A percentile compares a stretch with the other conserved stretches of the same genome.
Conservation (phyloP, 2,329 filamentous ascomycete species). For the Xylariaceae sp. region DNA sequence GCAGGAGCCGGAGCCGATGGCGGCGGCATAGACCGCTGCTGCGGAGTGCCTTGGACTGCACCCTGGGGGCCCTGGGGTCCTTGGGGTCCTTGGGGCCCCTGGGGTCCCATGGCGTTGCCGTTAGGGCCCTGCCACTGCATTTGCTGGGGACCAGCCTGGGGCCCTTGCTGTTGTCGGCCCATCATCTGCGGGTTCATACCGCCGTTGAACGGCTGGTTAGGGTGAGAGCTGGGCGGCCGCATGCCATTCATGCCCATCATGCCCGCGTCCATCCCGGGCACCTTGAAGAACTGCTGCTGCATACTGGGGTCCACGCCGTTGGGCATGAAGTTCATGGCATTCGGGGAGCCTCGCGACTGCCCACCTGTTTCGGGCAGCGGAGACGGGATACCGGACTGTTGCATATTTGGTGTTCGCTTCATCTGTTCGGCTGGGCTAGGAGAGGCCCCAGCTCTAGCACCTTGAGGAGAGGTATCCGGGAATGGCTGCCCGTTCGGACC, state of each 20-base stretch:
- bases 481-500: constrained; percentile 56
- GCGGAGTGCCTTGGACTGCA: constrained; percentile 60
- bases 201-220: constrained; percentile 41
- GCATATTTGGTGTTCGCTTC: constrained; percentile 72
- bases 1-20: constrained; percentile 50
- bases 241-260: constrained; percentile 56
- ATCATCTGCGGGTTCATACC: constrained; percentile 58
- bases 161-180: constrained; percentile 29
- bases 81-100: constrained; percentile 32
- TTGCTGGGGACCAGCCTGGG: constrained; percentile 32
- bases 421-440: constrained; percentile 73
- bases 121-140: constrained; percentile 42
- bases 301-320: constrained; percentile 56
- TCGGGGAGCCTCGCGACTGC: constrained; percentile 60
- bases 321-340: constrained; percentile 55
- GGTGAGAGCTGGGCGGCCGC: constrained; percentile 63
- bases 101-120: constrained; percentile 35
- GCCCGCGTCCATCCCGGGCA: constrained; percentile 45
- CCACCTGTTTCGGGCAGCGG: constrained; percentile 63
- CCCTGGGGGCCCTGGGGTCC: constrained; percentile 38
- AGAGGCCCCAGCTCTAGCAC: constrained; percentile 60
- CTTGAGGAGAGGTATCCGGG: constrained; percentile 63
- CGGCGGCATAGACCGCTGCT: constrained; percentile 63
- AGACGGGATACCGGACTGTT: constrained; percentile 60
- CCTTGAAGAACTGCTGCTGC: constrained; percentile 53